Evolutionary conservation across 2,329 filamentous ascomycete species (phyloP), one percentile per base, ranked within the genome.

Genomic region (Macrophomina phaseolina): DNA sequence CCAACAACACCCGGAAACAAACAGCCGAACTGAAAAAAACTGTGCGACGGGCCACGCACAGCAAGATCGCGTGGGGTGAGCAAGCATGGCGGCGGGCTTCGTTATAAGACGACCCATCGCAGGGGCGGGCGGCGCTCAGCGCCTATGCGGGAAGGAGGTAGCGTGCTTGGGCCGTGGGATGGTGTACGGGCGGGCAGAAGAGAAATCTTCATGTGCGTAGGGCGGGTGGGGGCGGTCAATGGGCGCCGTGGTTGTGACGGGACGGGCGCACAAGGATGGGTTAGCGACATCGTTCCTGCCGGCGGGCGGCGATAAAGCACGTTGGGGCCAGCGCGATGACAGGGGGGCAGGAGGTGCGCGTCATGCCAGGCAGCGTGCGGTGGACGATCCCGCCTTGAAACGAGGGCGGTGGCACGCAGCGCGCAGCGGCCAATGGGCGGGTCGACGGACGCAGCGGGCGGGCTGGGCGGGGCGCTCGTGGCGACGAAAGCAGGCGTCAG

Each of bases 331-430:
- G 40, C 28, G 38, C 55, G 58, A 62, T 62, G 58, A 62, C 58
- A 62, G 58, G 58, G 58, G 58, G 32, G 36, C 11, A 12, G 30
- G 23, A 40, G 56, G 36, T 30, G 58, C 45, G 58, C 58, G 58
- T 62, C 58, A 62, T 49, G 56, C 23, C 56, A 60, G 56, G 40
- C 58, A 49, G 58, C 58, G 58, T 40, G 53, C 58, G 42, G 58
- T 62, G 58, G 58, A 23, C 45, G 58, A 62, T 62, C 58, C 58
- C 58, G 58, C 45, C 58, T 62, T 62, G 58, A 62, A 62, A 62
- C 58, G 58, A 62, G 58, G 58, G 58, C 58, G 45, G 58, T 49
- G 58, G 58, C 58, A 62, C 58, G 58, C 58, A 48, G 58, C 58
- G 18, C 58, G 16, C 16, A n/a, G 8, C 9, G 58, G 58, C 58